Conservation (phyloP, 768 basidiomycete genomes). For the Leucocoprinus birnbaumii region DNA sequence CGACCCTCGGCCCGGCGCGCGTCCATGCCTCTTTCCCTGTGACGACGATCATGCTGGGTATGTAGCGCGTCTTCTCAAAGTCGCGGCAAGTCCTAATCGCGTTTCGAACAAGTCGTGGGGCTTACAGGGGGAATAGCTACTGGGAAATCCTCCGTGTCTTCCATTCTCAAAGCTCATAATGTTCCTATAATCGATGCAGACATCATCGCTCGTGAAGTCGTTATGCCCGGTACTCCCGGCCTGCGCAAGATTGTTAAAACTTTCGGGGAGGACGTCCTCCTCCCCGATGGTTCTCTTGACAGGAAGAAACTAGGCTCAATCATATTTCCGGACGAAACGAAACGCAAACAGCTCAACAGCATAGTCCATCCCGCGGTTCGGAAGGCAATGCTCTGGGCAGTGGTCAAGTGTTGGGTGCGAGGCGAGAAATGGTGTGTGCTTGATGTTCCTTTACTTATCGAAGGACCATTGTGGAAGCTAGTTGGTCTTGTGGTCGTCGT, state of each 20-base stretch:
- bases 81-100: neutral
- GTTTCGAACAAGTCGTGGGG: conserved; percentile 66
- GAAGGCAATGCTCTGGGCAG: conserved; percentile 66
- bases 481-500: conserved; percentile 86
- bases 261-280: conserved; percentile 73
- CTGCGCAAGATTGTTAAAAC: conserved; percentile 61
- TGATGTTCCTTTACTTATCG: conserved; percentile 91
- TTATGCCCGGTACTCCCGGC: conserved; percentile 77
- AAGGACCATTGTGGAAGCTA: conserved; percentile 81
- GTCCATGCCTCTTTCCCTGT: too few relatives aligned
- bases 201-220: conserved; percentile 80
- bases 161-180: conserved; percentile 57
- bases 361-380: conserved; percentile 94
- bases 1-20: too few relatives aligned
- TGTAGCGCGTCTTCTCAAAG: neutral
- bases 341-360: conserved; percentile 71
- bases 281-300: conserved; percentile 70
- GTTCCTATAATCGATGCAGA: conserved; percentile 95
- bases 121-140: conserved; percentile 96
- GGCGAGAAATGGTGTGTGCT: conserved; percentile 81
- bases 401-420: conserved; percentile 68
- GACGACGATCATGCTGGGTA: conserved; percentile 2
- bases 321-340: conserved; percentile 75
- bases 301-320: conserved; percentile 80
- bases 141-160: conserved; percentile 92